phyloP scores from a whole-genome alignment of 164 flowering plant species.

The Saururus chinensis region DNA sequence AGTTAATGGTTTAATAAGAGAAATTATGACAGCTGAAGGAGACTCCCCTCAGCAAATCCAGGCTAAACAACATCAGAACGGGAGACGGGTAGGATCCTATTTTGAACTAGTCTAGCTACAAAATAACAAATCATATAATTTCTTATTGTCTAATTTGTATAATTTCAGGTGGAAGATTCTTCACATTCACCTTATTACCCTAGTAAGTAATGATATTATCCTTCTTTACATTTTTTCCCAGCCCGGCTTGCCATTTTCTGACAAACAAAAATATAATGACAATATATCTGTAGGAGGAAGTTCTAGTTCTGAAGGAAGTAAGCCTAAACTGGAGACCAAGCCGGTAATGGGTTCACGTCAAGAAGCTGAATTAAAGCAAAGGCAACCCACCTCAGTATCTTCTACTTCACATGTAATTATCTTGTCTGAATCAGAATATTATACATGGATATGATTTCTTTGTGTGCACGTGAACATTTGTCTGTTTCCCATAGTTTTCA shows the following conservation, averaged over 20 bases:
- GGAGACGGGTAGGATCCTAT: constrained; percentile 40
- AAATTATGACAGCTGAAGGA: constrained; percentile 35
- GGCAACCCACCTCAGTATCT: constrained; percentile 23
- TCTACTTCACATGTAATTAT: constrained; percentile 29
- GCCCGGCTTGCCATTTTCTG: not conserved
- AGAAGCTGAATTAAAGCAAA: constrained; percentile 33
- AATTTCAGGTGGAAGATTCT: constrained; percentile 66
- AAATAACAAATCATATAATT: not conserved
- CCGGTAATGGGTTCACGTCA: constrained; percentile 26
- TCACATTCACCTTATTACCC: constrained; percentile 63
- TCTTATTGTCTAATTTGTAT: not conserved
- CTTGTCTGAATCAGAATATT: not conserved
- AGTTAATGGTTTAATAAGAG: constrained; percentile 2
- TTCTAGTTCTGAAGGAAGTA: constrained; percentile 51
- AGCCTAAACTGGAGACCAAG: constrained; percentile 36
- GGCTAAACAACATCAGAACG: constrained; percentile 30
- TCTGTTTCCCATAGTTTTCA: too few species aligned
- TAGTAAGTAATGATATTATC: constrained; percentile 38
- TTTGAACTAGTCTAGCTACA: not conserved
- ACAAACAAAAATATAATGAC: not conserved
- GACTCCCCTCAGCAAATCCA: constrained; percentile 61
- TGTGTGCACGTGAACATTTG: not conserved
- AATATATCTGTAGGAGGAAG: constrained; percentile 36
- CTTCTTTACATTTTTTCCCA: not conserved
- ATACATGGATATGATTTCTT: too few species aligned